Percentiles rank a stretch among this genome's conserved stretches.
phyloP scores from a whole-genome alignment of 257 asterid genomes.

The Solanum bulbocastanum region DNA sequence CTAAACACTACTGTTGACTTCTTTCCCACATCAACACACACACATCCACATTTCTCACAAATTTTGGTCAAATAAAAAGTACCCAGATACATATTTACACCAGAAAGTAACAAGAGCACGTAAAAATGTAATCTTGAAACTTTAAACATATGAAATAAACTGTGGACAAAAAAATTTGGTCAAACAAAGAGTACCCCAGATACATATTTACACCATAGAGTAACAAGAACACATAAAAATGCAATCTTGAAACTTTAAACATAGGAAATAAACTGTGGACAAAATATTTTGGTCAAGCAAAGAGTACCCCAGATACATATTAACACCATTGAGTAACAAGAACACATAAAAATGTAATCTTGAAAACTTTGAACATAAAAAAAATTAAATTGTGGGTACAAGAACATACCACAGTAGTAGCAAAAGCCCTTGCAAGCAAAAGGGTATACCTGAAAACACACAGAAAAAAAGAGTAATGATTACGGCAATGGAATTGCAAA shows the following conservation, averaged over 20 bases:
- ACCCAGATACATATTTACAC: neutral
- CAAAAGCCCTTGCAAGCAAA: neutral
- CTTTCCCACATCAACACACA: neutral
- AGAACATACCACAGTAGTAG: conserved; percentile 21
- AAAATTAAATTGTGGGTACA: neutral
- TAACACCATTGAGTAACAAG: neutral
- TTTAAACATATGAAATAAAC: neutral
- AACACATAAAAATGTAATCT: neutral
- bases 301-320: neutral
- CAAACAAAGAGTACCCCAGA: neutral
- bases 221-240: conserved; percentile 6
- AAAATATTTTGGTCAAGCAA: neutral
- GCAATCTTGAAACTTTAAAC: conserved; percentile 8
- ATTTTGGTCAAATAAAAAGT: neutral
- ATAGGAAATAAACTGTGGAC: neutral
- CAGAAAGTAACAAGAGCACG: neutral
- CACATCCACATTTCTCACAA: neutral
- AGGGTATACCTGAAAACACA: conserved; percentile 3
- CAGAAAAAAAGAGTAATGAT: conserved; percentile 9
- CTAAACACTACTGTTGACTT: neutral
- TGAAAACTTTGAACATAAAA: conserved; percentile 5
- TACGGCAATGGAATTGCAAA: neutral
- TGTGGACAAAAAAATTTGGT: neutral
- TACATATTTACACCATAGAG: neutral
- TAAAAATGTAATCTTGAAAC: conserved; percentile 12